These are phyloP conservation scores for Kuraishia floccosa DNA, from an alignment of 805 yeast genomes.

Conservation along the genomic window DNA sequence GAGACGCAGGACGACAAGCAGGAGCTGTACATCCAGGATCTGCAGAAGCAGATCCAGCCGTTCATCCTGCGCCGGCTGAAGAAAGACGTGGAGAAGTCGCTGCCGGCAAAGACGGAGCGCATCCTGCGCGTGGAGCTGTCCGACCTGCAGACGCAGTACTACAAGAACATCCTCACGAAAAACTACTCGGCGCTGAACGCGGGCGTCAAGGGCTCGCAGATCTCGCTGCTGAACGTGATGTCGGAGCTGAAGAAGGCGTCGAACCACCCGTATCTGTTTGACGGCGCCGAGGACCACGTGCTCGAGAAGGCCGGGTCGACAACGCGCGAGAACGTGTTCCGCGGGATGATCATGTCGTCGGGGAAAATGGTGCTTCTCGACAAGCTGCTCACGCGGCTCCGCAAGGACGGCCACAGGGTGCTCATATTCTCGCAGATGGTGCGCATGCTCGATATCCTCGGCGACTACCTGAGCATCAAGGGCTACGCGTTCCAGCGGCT, in stretches of 20 bases:
- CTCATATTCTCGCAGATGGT: slow-evolving; percentile 97
- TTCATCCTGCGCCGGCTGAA: slow-evolving; percentile 87
- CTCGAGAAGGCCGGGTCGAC: slow-evolving; percentile 44
- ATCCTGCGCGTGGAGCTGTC: slow-evolving; percentile 91
- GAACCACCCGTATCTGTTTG: slow-evolving; percentile 93
- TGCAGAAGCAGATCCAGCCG: slow-evolving; percentile 81
- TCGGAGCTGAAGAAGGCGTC: slow-evolving; percentile 94
- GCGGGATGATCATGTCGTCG: slow-evolving; percentile 93
- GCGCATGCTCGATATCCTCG: slow-evolving; percentile 85
- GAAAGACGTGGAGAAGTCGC: slow-evolving; percentile 93
- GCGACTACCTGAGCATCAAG: slow-evolving; percentile 82
- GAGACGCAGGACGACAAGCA: slow-evolving; percentile 82
- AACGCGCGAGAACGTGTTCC: slow-evolving; percentile 68
- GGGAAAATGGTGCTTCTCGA: slow-evolving; percentile 97
- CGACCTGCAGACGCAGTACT: slow-evolving; percentile 90
- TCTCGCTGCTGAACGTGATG: slow-evolving; percentile 85
- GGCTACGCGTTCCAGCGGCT: slow-evolving; percentile 85
- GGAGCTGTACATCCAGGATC: slow-evolving; percentile 76
- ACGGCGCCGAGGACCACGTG: slow-evolving; percentile 81
- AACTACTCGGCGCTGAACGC: slow-evolving; percentile 87
- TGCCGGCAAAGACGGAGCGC: slow-evolving; percentile 93
- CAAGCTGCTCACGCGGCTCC: slow-evolving; percentile 71
- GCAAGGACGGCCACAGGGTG: slow-evolving; percentile 93
- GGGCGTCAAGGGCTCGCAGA: slow-evolving; percentile 69
- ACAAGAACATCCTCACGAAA: slow-evolving; percentile 84